These are phyloP conservation scores for Chrysochromulina tobinii DNA, from an alignment of 78 protist genomes.

Conservation along the genomic window DNA sequence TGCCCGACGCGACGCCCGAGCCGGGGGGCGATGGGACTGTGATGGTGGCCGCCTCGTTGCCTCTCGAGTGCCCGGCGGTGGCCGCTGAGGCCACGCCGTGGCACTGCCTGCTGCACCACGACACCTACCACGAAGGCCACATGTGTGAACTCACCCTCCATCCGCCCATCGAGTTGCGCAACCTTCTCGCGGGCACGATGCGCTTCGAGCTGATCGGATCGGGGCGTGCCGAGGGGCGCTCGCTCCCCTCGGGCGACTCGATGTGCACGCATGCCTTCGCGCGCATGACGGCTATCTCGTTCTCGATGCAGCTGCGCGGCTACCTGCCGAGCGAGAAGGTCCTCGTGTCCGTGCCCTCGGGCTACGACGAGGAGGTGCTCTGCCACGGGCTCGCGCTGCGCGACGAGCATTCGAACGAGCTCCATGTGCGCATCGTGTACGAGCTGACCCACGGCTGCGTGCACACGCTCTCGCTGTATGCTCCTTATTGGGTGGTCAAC, in stretches of 20 bases:
- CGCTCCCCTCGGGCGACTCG: neutral
- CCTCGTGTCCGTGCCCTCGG: neutral
- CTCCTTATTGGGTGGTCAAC: neutral
- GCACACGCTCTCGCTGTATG: neutral
- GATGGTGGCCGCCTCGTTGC: neutral
- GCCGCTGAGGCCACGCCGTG: neutral
- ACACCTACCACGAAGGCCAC: neutral
- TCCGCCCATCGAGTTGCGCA: neutral
- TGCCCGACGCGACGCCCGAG: too few species aligned
- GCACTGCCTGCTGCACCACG: neutral
- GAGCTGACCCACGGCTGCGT: neutral
- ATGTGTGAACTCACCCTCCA: neutral
- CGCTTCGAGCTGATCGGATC: neutral
- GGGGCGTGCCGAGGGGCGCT: neutral
- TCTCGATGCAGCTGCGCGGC: neutral
- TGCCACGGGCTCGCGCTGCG: too few species aligned
- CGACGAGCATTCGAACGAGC: too few species aligned
- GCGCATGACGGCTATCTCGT: neutral
- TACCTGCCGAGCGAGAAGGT: neutral
- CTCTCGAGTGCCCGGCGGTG: neutral
- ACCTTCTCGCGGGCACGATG: neutral
- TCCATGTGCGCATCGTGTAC: too few species aligned
- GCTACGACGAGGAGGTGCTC: neutral
- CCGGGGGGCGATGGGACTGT: too few species aligned
- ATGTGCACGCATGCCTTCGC: neutral